Percentiles rank a stretch among this genome's conserved stretches.
Conservation (phyloP, 805 yeast genomes). For the Myxozyma neglecta region DNA sequence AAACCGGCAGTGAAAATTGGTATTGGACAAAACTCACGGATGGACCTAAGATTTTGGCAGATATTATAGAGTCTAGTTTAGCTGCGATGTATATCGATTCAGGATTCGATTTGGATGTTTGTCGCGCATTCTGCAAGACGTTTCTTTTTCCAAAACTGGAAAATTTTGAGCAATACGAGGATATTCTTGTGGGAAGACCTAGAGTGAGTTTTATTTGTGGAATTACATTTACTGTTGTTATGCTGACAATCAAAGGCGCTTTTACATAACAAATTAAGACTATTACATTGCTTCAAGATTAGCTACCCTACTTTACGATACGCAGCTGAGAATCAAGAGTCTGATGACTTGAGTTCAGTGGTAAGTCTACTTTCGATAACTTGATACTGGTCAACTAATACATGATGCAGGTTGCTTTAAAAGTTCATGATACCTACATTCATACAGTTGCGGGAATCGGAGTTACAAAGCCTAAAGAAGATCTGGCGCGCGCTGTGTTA, state of each 20-base stretch:
- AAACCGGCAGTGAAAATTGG: background rate
- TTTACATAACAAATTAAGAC: background rate
- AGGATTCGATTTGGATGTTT: background rate
- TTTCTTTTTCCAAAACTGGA: background rate
- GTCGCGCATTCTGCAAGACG: background rate
- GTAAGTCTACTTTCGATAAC: background rate
- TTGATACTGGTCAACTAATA: background rate
- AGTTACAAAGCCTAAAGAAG: background rate
- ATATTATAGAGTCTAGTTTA: background rate
- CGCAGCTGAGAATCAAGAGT: background rate
- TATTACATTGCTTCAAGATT: background rate
- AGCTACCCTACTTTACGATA: background rate
- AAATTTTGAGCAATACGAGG: background rate
- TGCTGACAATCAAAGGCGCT: background rate
- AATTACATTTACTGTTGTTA: background rate
- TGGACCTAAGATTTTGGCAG: conserved; percentile 1
- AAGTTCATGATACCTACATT: background rate
- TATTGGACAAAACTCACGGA: background rate
- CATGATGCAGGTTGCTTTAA: background rate
- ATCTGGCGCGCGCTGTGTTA: background rate
- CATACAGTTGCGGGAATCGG: background rate
- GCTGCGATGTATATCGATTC: conserved; percentile 2
- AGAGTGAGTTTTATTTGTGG: background rate
- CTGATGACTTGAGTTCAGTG: background rate
- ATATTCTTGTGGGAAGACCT: background rate